These are phyloP conservation scores for Phialophora chinensis DNA, from an alignment of 2,329 filamentous ascomycete genomes.

Conservation along the genomic window DNA sequence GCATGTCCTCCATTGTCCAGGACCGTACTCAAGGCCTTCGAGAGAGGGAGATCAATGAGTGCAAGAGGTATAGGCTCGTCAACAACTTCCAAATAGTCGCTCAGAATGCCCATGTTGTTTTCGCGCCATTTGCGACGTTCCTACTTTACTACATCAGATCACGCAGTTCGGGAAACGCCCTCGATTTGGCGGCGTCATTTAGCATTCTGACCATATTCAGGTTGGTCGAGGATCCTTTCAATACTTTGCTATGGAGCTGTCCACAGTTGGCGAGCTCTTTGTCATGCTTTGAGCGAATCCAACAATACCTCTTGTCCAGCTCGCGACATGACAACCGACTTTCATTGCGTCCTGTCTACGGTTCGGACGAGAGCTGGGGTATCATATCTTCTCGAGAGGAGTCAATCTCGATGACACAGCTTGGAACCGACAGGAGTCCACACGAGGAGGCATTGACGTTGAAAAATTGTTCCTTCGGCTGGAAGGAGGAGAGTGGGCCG, in stretches of 20 bases:
- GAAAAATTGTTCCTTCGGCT: conserved; percentile 55
- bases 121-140: conserved; percentile 35
- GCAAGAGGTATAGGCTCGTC: conserved; percentile 48
- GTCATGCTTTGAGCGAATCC: conserved; percentile 36
- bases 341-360: conserved; percentile 10
- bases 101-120: conserved; percentile 27
- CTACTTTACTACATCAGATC: conserved; percentile 30
- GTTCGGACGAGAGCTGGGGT: conserved; percentile 5
- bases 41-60: conserved; percentile 50
- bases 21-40: conserved; percentile 49
- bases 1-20: conserved; percentile 51
- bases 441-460: conserved; percentile 38
- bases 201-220: conserved; percentile 35
- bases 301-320: conserved; percentile 32
- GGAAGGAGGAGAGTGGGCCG: conserved; percentile 52
- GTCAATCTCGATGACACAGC: conserved; percentile 21
- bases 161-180: conserved; percentile 13
- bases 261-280: conserved; percentile 32
- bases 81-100: conserved; percentile 27
- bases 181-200: conserved; percentile 28
- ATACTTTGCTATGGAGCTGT: conserved; percentile 15
- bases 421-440: not conserved
- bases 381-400: not conserved
- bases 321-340: conserved; percentile 31
- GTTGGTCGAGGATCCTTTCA: conserved; percentile 23